Evolutionary conservation across 2,329 filamentous ascomycete species (phyloP).

Genomic region (Paecilomyces dactylethromorphus): DNA sequence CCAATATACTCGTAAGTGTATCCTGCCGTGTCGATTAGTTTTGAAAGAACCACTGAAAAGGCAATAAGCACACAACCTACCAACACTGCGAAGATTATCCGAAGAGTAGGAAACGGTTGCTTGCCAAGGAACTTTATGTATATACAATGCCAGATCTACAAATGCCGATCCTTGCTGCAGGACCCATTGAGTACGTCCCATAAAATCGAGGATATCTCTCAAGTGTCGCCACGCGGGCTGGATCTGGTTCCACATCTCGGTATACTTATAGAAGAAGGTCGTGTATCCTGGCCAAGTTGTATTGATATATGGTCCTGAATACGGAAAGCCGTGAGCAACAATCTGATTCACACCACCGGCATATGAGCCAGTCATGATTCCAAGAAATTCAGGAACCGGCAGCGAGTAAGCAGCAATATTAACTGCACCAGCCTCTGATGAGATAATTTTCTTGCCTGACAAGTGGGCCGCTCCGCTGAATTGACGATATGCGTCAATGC

Average conservation of each 20-base stretch:
- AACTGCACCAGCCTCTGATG: background rate
- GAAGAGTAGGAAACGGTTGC: constrained; percentile 17
- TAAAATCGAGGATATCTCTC: constrained; percentile 29
- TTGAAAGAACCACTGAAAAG: background rate
- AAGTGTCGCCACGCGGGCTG: constrained; percentile 40
- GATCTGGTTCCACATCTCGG: constrained; percentile 32
- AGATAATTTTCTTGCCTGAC: background rate
- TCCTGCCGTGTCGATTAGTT: constrained; percentile 17
- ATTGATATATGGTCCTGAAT: constrained; percentile 25
- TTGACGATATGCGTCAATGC: background rate
- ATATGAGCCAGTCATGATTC: background rate
- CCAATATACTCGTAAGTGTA: constrained; percentile 41
- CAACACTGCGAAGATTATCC: constrained; percentile 5
- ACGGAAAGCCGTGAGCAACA: background rate
- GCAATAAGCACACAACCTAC: constrained; percentile 6
- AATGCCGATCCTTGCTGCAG: constrained; percentile 34
- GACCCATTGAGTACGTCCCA: constrained; percentile 32
- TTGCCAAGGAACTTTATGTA: background rate
- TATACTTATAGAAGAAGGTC: constrained; percentile 36
- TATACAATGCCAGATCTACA: constrained; percentile 38
- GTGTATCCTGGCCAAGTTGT: constrained; percentile 47
- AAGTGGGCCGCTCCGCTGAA: background rate
- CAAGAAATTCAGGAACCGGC: background rate
- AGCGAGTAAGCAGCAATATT: background rate
- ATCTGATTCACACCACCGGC: background rate